Evolutionary conservation across 768 basidiomycete species (phyloP), one percentile per base, ranked within the genome.

Genomic region (Auricularia cornea): DNA sequence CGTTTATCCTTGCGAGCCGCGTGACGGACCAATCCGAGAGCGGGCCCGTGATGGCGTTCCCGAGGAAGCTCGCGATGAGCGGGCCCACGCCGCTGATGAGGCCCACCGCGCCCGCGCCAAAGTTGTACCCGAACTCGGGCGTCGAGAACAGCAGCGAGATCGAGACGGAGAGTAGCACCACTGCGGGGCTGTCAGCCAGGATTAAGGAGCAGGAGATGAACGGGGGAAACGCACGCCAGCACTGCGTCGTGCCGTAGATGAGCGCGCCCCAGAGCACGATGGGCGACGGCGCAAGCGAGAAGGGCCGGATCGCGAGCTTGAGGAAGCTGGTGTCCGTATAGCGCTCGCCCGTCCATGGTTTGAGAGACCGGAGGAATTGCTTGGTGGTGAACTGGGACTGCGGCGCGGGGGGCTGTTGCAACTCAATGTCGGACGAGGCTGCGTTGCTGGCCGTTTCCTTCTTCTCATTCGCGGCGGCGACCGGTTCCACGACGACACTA

Each of bases 61-160:
- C 35, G 10, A 38, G 16, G 35, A 38, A 38, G 10, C 1, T 38
- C 10, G 63, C 63, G 10, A 65, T 67, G 63, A 68, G 61, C 2
- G 66, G 67, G 18, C 68, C 67, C 48, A 69, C 64, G 8, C 64
- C 65, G 16, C 65, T 64, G 33, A 66, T 62, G n/a, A 66, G 64
- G 4, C 68, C 68, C 20, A 66, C 65, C 23, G 62, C 35, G 3
- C 65, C 61, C 3, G 68, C 63, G 35, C 29, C 33, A 61, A 69
- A 67, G 52, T 54, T 28, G 59, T 67, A 68, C 26, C 64, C 64
- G 32, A 30, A 64, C 12, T 62, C 56, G 3, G 68, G 65, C 23
- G 52, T 59, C 10, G 59, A 68, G 56, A 69, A 68, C 32, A 69
- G 59, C 40, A 69, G 59, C 3, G 67, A 68, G 26, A 64, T 59